Conservation (phyloP, 371 early-diverging fungal species). For the Mucor mucedo region DNA sequence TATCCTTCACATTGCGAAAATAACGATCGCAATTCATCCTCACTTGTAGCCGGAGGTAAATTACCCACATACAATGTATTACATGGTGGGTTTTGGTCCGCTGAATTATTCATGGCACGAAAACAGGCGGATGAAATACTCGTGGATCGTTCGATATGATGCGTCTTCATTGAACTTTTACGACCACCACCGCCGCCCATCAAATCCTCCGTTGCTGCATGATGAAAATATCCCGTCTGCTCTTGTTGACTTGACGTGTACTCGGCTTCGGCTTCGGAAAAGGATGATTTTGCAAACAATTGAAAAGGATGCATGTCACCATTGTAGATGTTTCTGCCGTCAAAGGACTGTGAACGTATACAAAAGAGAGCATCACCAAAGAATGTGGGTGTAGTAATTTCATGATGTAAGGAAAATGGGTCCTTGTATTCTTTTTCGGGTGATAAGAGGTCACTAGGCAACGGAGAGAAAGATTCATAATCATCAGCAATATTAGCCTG, state of each 20-base stretch:
- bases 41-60: slow-evolving; percentile 81
- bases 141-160: slow-evolving; percentile 1
- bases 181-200: neutral
- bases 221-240: too few species aligned
- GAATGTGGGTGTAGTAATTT: slow-evolving; percentile 28
- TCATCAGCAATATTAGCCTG: neutral
- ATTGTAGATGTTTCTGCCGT: slow-evolving; percentile 25
- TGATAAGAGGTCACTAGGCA: slow-evolving; percentile 67
- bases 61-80: slow-evolving; percentile 97
- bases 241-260: slow-evolving; percentile 20
- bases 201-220: slow-evolving; percentile 6
- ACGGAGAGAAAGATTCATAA: slow-evolving; percentile 51
- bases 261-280: slow-evolving; percentile 17
- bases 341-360: slow-evolving; percentile 42
- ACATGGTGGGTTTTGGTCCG: slow-evolving; percentile 93
- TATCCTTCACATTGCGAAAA: slow-evolving; percentile 83
- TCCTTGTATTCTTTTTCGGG: slow-evolving; percentile 62
- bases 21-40: slow-evolving; percentile 85
- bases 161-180: slow-evolving; percentile 18
- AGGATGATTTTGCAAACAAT: slow-evolving; percentile 17
- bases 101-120: slow-evolving; percentile 26
- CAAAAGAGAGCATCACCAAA: slow-evolving; percentile 39
- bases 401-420: slow-evolving; percentile 48
- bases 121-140: slow-evolving; percentile 16
- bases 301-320: slow-evolving; percentile 1